Conservation (phyloP, 2,329 filamentous ascomycete species). For the Orbilia javanica region DNA sequence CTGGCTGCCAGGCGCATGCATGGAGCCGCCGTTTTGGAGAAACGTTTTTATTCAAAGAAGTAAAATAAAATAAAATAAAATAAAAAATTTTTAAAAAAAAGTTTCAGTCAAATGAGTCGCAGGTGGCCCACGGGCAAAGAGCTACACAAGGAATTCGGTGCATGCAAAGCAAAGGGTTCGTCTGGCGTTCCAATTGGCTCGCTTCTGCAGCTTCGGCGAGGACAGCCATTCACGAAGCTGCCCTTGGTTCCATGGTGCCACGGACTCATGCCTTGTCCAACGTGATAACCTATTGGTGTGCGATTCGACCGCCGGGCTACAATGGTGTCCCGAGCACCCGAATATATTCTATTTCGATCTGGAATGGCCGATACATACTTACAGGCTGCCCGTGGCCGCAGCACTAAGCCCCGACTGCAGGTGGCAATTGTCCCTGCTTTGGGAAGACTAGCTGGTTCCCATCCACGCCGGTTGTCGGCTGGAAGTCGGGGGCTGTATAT, state of each 20-base stretch:
- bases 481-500: too few relatives aligned
- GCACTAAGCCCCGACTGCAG: too few relatives aligned
- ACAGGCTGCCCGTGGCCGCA: too few relatives aligned
- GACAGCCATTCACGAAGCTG: neutral
- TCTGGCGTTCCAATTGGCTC: neutral
- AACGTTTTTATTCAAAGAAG: neutral
- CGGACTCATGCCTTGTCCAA: neutral
- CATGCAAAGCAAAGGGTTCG: neutral
- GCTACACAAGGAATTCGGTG: neutral
- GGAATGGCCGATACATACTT: too few relatives aligned
- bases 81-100: neutral
- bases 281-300: too few relatives aligned
- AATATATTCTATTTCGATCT: too few relatives aligned
- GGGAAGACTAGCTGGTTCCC: too few relatives aligned
- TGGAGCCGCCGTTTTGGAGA: neutral
- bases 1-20: neutral
- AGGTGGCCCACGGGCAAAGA: neutral
- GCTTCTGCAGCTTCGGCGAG: neutral
- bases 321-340: too few relatives aligned
- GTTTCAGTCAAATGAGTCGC: neutral
- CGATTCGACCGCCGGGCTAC: too few relatives aligned
- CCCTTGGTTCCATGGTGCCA: neutral
- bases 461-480: too few relatives aligned
- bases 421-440: too few relatives aligned
- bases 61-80: neutral